phyloP scores from a whole-genome alignment of 495 filamentous ascomycete genomes.

The Polyplosphaeria fusca region DNA sequence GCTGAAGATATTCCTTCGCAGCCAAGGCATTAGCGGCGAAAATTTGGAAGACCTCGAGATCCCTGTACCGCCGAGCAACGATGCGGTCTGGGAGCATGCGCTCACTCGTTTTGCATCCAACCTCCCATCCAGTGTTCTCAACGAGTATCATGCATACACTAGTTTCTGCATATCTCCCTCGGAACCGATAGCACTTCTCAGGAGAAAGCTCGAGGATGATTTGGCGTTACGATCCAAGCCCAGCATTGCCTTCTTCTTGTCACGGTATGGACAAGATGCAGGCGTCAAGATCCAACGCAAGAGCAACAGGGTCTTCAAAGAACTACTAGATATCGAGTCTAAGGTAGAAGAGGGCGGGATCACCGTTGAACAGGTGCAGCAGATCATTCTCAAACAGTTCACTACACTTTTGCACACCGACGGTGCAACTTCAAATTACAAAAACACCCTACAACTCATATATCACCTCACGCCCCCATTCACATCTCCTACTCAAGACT shows the following conservation, averaged over 20 bases:
- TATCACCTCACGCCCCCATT: neutral
- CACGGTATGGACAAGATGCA: too few species aligned
- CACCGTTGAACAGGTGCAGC: neutral
- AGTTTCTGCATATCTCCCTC: too few species aligned
- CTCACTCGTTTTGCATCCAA: neutral
- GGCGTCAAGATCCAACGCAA: too few species aligned
- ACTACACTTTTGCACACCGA: neutral
- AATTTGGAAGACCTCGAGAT: constrained; percentile 1
- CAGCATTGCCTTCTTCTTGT: too few species aligned
- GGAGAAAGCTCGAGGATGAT: too few species aligned
- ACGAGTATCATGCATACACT: constrained; percentile 11
- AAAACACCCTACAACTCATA: neutral
- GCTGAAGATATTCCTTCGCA: constrained; percentile 10
- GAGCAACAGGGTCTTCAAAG: too few species aligned
- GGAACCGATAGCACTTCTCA: too few species aligned
- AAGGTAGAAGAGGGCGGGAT: too few species aligned
- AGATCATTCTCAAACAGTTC: neutral
- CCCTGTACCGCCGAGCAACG: neutral
- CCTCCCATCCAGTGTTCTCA: neutral
- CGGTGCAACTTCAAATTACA: neutral
- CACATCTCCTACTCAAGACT: neutral
- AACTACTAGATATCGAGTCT: too few species aligned
- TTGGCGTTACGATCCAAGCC: too few species aligned
- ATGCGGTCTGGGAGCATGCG: neutral
- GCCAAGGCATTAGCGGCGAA: neutral